Evolutionary conservation across 2,329 filamentous ascomycete species (phyloP), one percentile per base, ranked within the genome.

Genomic region (Colletotrichum abscissum): DNA sequence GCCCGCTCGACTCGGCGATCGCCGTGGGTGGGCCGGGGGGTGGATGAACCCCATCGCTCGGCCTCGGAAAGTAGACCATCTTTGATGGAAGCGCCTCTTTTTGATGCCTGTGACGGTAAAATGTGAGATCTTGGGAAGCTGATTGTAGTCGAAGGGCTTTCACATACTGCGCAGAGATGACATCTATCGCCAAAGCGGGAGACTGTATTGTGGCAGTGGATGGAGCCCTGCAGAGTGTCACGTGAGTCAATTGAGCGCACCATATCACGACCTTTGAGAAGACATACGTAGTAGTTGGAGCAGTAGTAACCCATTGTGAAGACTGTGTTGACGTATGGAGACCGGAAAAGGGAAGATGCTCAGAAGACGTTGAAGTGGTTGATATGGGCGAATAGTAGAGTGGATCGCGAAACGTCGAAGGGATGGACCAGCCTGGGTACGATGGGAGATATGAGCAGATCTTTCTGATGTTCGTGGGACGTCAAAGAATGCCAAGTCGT

Each of bases 241-340:
- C 24, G 52, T 59, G 35, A 67, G 72, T 19, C 22, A 16, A 5
- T 3, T 22, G n/a, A 14, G 0, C 24, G 1, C 30, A 46, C 55
- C 54, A 54, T 19, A 19, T 24, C 12, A 49, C 11, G 22, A 14
- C 52, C 12, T 16, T n/a, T 3, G 14, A 57, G 11, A 35, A 60
- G 59, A 59, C 77, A 26, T 72, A 81, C 80, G 69, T 81, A 81
- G 74, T 79, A 81, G 74, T 81, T 81, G 58, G 80, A 80, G 74
- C 79, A 81, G 67, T 80, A 80, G 73, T 77, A 80, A 76, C 74
- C 75, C 77, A 80, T 80, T 22, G 67, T 77, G 70, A 69, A 24
- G 19, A 28, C 26, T 35, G 30, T n/a, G 1, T 49, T n/a, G 8
- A n/a, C 24, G 59, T 30, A 30, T 7, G 4, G 30, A 3, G 38